Base-by-base conservation (phyloP, 306 rosid genomes). In the Sicyos edulis region DNA sequence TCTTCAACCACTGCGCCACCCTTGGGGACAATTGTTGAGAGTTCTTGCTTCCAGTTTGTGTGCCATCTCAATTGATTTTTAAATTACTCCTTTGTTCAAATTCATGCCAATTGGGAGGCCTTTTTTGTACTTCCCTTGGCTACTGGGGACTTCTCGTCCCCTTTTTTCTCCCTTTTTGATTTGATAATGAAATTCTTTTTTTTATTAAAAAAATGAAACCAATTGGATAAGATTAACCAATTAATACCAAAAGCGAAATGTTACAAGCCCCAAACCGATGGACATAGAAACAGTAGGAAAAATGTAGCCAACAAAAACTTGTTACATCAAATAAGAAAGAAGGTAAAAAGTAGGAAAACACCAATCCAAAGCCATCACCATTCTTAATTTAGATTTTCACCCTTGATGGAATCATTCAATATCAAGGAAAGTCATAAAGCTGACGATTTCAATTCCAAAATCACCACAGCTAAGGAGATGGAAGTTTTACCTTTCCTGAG, bases 401-500 rank as follows among this genome's bases (percentile, higher is more conserved):
- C 34, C 14, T 20, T 44, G 37, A 9, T 40, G 70, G 29, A 64
- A 42, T 64, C 52, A 42, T n/a, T 64, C 53, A 64, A 65, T 20
- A 40, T 64, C n/a, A n/a, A 44, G 37, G 40, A 66, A 45, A 49
- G 50, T 62, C 69, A 16, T 62, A 29, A 34, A 34, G 47, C 47
- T 42, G 11, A 42, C 11, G 10, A 32, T 62, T 62, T 61, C 20
- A 32, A 62, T 34, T 62, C 69, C 47, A 34, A 16, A n/a, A 62
- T 14, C 24, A 24, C 34, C 71, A 19, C 19, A 13, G 16, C 16
- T 67, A 5, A 47, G n/a, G 72, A 67, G 72, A 44, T 47, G 55
- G 55, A 67, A 21, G 79, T 9, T 64, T 26, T 85, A 93, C 98
- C 97, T 93, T 88, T 78, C 98, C 98, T 22, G 83, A 83, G 81